Conservation (phyloP, 2,329 filamentous ascomycete genomes). For the Fulvia fulva region DNA sequence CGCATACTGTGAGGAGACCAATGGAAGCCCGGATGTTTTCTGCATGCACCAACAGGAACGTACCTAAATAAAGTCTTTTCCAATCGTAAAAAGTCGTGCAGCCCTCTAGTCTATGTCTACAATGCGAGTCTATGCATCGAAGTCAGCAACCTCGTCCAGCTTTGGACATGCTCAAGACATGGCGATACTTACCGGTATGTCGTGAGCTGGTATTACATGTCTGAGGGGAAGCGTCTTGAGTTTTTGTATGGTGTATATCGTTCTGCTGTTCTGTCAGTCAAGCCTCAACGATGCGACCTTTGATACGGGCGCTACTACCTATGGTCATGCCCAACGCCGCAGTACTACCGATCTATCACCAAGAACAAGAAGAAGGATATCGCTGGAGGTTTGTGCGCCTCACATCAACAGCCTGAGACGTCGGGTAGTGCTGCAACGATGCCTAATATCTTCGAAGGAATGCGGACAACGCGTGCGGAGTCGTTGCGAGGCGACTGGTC, state of each 20-base stretch:
- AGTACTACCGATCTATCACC: slow-evolving; percentile 17
- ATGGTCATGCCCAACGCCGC: slow-evolving; percentile 28
- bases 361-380: slow-evolving; percentile 14
- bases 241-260: slow-evolving; percentile 23
- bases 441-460: slow-evolving; percentile 10
- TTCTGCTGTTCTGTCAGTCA: slow-evolving; percentile 11
- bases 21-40: neutral
- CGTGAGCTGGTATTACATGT: slow-evolving; percentile 30
- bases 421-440: slow-evolving; percentile 7
- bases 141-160: neutral
- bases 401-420: slow-evolving; percentile 18
- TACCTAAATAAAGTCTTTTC: slow-evolving; percentile 23
- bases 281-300: neutral
- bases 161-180: neutral
- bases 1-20: neutral
- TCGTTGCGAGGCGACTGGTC: neutral
- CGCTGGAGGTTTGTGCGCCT: slow-evolving; percentile 8
- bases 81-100: slow-evolving; percentile 29
- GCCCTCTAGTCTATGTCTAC: slow-evolving; percentile 34
- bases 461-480: slow-evolving; percentile 8
- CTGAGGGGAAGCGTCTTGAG: slow-evolving; percentile 13
- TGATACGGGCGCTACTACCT: slow-evolving; percentile 15
- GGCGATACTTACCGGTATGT: slow-evolving; percentile 17
- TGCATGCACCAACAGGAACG: slow-evolving; percentile 8
- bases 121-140: slow-evolving; percentile 1